Evolutionary conservation across 1,139 yeast genomes (phyloP).

Genomic region (Saccharomyces hybrid): DNA sequence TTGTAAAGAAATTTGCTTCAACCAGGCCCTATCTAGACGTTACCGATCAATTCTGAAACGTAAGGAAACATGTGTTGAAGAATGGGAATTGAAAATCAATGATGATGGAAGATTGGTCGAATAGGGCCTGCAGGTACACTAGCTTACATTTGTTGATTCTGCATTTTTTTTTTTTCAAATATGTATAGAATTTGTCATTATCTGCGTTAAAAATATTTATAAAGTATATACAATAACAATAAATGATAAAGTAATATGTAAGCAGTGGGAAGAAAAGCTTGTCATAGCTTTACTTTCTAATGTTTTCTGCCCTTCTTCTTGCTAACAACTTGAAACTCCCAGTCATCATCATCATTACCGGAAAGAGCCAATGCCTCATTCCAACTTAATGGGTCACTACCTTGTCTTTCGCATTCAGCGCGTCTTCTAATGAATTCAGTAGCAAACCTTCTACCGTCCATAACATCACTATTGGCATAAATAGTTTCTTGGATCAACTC

Average conservation of each 20-base stretch:
- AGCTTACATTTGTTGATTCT: background rate
- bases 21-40: constrained; percentile 83
- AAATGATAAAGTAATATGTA: background rate
- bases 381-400: constrained; percentile 58
- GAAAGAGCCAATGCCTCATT: constrained; percentile 49
- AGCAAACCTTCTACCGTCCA: constrained; percentile 95
- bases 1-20: constrained; percentile 84
- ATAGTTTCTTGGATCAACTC: constrained; percentile 90
- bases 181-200: background rate
- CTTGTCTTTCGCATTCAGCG: constrained; percentile 54
- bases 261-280: background rate
- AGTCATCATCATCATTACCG: constrained; percentile 68
- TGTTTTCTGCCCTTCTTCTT: constrained; percentile 50
- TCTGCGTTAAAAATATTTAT: background rate
- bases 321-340: constrained; percentile 67
- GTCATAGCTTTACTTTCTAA: constrained; percentile 5
- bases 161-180: background rate
- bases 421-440: constrained; percentile 79
- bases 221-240: constrained; percentile 1
- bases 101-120: constrained; percentile 29
- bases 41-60: constrained; percentile 56
- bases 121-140: constrained; percentile 3
- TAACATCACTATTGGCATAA: constrained; percentile 78
- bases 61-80: constrained; percentile 39
- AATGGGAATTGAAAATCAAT: constrained; percentile 42